Evolutionary conservation across 345 rosid species (phyloP), one percentile per base, ranked within the genome.

Genomic region (Citrus unshiu): DNA sequence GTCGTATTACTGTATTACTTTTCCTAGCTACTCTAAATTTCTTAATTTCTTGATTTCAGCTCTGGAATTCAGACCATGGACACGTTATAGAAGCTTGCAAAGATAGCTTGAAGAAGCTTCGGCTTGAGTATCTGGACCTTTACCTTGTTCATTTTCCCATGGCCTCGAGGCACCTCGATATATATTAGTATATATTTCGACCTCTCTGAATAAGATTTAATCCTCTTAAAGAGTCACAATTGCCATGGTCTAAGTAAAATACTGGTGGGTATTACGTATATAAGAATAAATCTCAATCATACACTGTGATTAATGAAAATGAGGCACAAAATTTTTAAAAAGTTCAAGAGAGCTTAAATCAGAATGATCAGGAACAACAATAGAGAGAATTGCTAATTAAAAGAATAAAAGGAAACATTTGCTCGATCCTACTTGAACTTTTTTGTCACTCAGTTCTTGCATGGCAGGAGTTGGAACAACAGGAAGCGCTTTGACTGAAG

Each of bases 11-110:
- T 40, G 1, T 9, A 40, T 9, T 40, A 10, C 49, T 10, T 43
- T 10, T 43, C 49, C 4, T 43, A 43, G 49, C 49, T 61, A 2
- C 79, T 9, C 18, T 3, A 12, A 2, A 10, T 43, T 43, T 24
- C 19, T 25, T 5, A 7, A 24, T 69, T 69, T 49, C 13, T 46
- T 51, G n/a, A 24, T 46, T 67, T 72, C 90, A 95, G 98, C 92
- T 95, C 7, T 95, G 98, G 98, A 95, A 93, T 81, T 92, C 97
- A n/a, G 95, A 95, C 75, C 98, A 95, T 64, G 95, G 95, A 6
- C 98, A 93, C 82, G 95, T 90, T 56, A 56, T 87, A 19, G 98
- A 93, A 86, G 98, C 98, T 3, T 95, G 95, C 84, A 91, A 87
- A 78, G 94, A 87, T 79, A 93, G 98, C 81, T 86, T 93, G 72